Base-by-base conservation (phyloP, 2,329 filamentous ascomycete species). In the Talaromyces verruculosus region DNA sequence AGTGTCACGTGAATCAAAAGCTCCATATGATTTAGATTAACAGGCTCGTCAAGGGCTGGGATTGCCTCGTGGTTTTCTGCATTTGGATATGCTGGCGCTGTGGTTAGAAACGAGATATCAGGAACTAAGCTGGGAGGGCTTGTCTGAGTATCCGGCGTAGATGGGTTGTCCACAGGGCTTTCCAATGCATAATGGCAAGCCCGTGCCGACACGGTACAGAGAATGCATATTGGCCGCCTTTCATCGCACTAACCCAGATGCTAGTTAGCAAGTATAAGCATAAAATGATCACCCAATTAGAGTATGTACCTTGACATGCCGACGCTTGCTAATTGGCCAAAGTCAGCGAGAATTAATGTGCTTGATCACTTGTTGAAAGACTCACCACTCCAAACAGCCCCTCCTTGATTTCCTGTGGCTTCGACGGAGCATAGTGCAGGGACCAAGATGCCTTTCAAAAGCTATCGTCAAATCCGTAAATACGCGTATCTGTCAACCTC, bases 301-400 rank as follows among this genome's bases (percentile, higher is more conserved):
- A 15, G 51, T 19, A 33, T 55, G 25, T 47, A 65, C 63, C 58
- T 65, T 65, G 47, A 65, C 63, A 35, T 65, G 64, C 7, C 64
- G 57, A 37, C 58, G 47, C 39, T 53, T 65, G 64, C 64, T 65
- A 28, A 22, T 41, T 53, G 15, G 45, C 11, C 25, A 41, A 15
- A 17, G 58, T 65, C 49, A 65, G 64, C 37, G n/a, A 35, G 19
- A 28, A 45, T 61, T 28, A 22, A 35, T 17, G 33, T 22, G 1
- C 28, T 15, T 7, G 30, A 13, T 4, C n/a, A 57, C 30, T 37
- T 55, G 5, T 45, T 25, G n/a, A 43, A 19, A 33, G 41, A 61
- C 63, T 61, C 57, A 65, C 63, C 63, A 65, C 19, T 59, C 58
- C n/a, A 65, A n/a, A 33, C 63, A 65, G 11, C 63, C 63, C 53